Conservation (phyloP, 1,284 basidiomycete species). For the Ceratobasidium sp. region DNA sequence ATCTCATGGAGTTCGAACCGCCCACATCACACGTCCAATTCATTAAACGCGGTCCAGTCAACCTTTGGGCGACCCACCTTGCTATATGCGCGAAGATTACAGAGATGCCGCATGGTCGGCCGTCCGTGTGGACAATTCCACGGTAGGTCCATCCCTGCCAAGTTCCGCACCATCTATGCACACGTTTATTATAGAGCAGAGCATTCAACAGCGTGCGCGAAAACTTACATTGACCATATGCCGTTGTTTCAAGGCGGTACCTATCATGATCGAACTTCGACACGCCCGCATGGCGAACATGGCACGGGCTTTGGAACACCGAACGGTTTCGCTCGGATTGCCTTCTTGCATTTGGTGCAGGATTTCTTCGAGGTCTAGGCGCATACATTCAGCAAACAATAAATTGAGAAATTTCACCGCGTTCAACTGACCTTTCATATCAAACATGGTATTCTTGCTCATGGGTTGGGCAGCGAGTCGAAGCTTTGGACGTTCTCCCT, state of each 20-base stretch:
- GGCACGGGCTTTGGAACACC: slow-evolving; percentile 90
- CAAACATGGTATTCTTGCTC: slow-evolving; percentile 89
- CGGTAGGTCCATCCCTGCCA: slow-evolving; percentile 96
- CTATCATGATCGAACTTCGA: slow-evolving; percentile 96
- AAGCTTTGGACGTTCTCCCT: slow-evolving; percentile 65
- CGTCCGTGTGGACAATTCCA: slow-evolving; percentile 98
- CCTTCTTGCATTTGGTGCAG: slow-evolving; percentile 85
- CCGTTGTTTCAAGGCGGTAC: slow-evolving; percentile 76
- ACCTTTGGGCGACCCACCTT: neutral
- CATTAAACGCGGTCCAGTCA: slow-evolving; percentile 11
- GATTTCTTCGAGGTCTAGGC: slow-evolving; percentile 92
- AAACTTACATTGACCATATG: slow-evolving; percentile 83
- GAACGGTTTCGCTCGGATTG: slow-evolving; percentile 80
- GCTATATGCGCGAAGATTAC: slow-evolving; percentile 24
- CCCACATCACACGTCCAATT: neutral
- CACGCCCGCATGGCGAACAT: slow-evolving; percentile 99
- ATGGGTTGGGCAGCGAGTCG: slow-evolving; percentile 86
- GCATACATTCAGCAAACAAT: neutral
- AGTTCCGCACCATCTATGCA: slow-evolving; percentile 83
- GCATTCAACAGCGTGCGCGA: slow-evolving; percentile 13
- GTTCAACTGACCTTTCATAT: slow-evolving; percentile 64
- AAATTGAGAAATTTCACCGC: neutral
- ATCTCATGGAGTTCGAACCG: neutral
- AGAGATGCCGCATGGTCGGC: slow-evolving; percentile 93
- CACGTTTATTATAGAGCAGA: neutral